A percentile compares a stretch with the other conserved stretches of the same genome.
These are phyloP conservation scores for Symbiodinium natans DNA, from an alignment of 73 alveolate genomes.

Conservation along the genomic window DNA sequence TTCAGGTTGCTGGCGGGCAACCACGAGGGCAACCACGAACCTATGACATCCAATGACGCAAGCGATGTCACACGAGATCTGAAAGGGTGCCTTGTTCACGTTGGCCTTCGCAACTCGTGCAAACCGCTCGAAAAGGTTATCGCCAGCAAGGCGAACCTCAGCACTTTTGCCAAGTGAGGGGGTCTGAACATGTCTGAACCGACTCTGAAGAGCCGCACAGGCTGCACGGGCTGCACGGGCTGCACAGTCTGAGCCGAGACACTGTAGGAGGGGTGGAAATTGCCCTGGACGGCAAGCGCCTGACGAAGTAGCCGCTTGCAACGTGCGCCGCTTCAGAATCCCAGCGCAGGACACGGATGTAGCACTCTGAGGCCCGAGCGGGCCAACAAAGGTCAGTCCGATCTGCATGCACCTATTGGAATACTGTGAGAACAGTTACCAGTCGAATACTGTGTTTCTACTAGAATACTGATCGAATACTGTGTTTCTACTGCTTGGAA, in stretches of 20 bases:
- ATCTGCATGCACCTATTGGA: neutral
- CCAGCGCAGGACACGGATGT: no score
- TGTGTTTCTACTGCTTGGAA: no score
- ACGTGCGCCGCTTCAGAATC: no score
- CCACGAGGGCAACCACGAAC: no score
- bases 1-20: no score
- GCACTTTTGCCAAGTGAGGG: neutral
- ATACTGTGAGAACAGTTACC: no score
- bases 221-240: neutral
- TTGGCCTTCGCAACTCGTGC: conserved; percentile 89
- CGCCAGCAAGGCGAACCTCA: conserved; percentile 72
- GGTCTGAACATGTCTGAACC: neutral
- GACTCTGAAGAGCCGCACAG: neutral
- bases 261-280: conserved; percentile 34
- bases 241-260: neutral
- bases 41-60: no score
- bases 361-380: neutral
- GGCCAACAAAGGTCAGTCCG: neutral
- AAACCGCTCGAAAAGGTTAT: conserved; percentile 79
- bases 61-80: no score
- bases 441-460: no score
- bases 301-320: no score
- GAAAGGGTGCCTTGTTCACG: conserved; percentile 91
- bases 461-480: no score
- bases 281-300: conserved; percentile 45